These are phyloP conservation scores for Myxozyma neotropica DNA, from an alignment of 805 yeast species.

Conservation along the genomic window DNA sequence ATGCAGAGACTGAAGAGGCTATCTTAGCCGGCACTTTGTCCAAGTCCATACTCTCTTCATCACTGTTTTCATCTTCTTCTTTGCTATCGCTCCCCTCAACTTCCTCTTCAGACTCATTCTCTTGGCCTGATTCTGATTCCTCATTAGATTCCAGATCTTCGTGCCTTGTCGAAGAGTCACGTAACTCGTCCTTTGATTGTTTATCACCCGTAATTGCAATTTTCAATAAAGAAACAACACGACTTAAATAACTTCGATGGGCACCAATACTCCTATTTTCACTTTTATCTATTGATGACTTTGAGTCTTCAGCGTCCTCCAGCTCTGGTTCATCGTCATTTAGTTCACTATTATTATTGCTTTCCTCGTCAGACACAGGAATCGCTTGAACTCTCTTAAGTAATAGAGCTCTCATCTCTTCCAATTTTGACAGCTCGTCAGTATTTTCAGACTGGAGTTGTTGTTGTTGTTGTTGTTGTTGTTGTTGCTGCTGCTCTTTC, in stretches of 20 bases:
- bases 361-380: neutral
- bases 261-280: neutral
- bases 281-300: neutral
- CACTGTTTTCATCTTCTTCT: neutral
- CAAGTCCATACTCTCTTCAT: too few relatives aligned
- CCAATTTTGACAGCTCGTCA: neutral
- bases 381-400: neutral
- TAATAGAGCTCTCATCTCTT: neutral
- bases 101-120: neutral
- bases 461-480: neutral
- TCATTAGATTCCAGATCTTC: too few relatives aligned
- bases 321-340: neutral
- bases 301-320: neutral
- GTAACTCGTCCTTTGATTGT: too few relatives aligned
- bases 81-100: neutral
- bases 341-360: neutral
- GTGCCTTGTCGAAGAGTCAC: too few relatives aligned
- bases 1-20: too few relatives aligned
- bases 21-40: too few relatives aligned
- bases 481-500: neutral
- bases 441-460: neutral
- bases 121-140: neutral
- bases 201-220: neutral
- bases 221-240: neutral
- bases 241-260: neutral